Percentiles rank a stretch among this genome's conserved stretches.
phyloP scores from a whole-genome alignment of 129 eudicot species.

The Pulicaria dysenterica region DNA sequence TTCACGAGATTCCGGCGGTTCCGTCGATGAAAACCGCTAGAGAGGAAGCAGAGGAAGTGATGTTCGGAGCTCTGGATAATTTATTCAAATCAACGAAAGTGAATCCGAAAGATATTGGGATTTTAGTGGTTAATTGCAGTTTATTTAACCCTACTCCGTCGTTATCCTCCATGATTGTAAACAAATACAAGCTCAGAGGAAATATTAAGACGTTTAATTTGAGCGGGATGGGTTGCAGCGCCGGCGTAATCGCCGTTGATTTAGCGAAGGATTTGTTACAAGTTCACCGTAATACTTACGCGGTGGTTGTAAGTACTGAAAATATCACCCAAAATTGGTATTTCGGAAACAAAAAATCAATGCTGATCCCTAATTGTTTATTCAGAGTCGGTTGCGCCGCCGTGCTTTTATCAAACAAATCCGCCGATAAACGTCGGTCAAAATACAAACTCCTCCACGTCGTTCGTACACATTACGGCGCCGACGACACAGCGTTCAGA shows the following conservation, averaged over 20 bases:
- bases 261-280: conserved; percentile 57
- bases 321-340: conserved; percentile 68
- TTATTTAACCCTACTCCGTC: conserved; percentile 58
- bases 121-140: conserved; percentile 57
- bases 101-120: conserved; percentile 48
- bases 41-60: conserved; percentile 44
- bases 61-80: conserved; percentile 46
- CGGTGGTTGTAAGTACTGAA: conserved; percentile 61
- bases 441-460: conserved; percentile 54
- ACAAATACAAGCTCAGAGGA: conserved; percentile 48
- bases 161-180: conserved; percentile 47
- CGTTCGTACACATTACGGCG: conserved; percentile 56
- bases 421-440: conserved; percentile 32
- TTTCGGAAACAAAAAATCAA: conserved; percentile 57
- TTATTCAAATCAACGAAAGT: conserved; percentile 36
- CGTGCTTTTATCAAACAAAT: conserved; percentile 43
- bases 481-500: conserved; percentile 38
- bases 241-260: conserved; percentile 50
- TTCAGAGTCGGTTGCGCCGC: conserved; percentile 65
- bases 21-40: conserved; percentile 34
- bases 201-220: conserved; percentile 46
- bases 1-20: conserved; percentile 45
- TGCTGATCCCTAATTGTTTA: conserved; percentile 63
- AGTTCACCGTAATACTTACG: conserved; percentile 52
- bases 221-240: conserved; percentile 76